These are phyloP conservation scores for Meredithiella fracta DNA, from an alignment of 2,329 filamentous ascomycete genomes.

Conservation along the genomic window DNA sequence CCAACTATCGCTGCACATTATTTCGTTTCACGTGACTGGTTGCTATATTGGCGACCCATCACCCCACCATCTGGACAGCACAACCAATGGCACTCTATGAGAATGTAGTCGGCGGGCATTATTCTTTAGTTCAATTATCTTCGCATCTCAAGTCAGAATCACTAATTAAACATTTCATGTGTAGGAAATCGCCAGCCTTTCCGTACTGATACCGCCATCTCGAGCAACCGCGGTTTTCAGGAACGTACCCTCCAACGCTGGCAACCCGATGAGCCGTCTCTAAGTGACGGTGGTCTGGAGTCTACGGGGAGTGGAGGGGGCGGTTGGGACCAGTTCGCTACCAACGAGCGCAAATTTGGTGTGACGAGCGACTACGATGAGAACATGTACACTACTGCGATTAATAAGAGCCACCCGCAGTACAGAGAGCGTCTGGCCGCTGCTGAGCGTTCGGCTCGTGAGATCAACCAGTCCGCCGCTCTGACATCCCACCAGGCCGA, in stretches of 20 bases:
- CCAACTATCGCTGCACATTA: not conserved
- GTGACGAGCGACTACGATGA: conserved; percentile 84
- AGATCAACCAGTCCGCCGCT: conserved; percentile 65
- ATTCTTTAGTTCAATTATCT: not conserved
- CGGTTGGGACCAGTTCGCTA: conserved; percentile 86
- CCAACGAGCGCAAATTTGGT: conserved; percentile 76
- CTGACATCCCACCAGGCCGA: conserved; percentile 75
- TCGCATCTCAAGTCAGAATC: not conserved
- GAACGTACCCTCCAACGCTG: conserved; percentile 70
- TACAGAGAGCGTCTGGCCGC: conserved; percentile 64
- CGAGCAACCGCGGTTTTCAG: conserved; percentile 48
- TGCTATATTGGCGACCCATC: too few relatives aligned
- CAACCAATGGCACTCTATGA: too few relatives aligned
- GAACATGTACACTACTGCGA: conserved; percentile 81
- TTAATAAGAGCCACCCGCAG: conserved; percentile 68
- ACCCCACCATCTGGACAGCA: too few relatives aligned
- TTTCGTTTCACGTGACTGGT: too few relatives aligned
- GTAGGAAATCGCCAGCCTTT: conserved; percentile 47
- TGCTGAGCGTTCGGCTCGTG: conserved; percentile 69
- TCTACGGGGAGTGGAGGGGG: conserved; percentile 1
- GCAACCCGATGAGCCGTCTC: conserved; percentile 44
- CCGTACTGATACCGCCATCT: conserved; percentile 78
- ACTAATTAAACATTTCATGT: conserved; percentile 6
- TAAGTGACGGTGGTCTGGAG: conserved; percentile 57
- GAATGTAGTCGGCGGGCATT: too few relatives aligned